Evolutionary conservation across 1,284 basidiomycete genomes (phyloP), one percentile per base, ranked within the genome.

Genomic region (Sporisorium scitamineum): DNA sequence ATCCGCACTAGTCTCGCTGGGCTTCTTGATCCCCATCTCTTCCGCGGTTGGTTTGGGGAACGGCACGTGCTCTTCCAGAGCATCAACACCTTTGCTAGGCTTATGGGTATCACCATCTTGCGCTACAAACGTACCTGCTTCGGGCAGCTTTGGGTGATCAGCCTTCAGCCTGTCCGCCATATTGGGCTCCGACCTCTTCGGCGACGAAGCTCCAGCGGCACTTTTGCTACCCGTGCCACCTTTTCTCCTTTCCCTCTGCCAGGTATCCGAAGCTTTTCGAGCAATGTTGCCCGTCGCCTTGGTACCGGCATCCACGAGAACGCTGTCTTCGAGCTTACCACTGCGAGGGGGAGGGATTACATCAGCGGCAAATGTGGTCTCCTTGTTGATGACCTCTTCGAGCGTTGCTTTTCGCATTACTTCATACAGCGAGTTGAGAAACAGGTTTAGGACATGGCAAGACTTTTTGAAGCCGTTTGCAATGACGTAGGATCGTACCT

Each of bases 11-110:
- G 34, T 9, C 34, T 52, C 44, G 32, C 13, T 24, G 10, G 50
- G 65, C 48, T 67, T 61, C 27, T 61, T 61, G 48, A 67, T 56
- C 11, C 63, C 64, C 64, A 67, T 45, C 54, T 67, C 57, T 9
- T 67, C 39, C 9, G 64, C 53, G 0, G 24, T 47, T 6, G 63
- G 63, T 1, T 50, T 66, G 2, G 63, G 63, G 52, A 66, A 66
- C 5, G 63, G 63, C 6, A 66, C 63, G 20, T 60, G 52, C 37
- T 66, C 56, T 18, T 66, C 16, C 27, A 66, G n/a, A 0, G 6
- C n/a, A 10, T 66, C 56, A 1, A 41, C 57, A 1, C 52, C 56
- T 5, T 54, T 41, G 13, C 54, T 50, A 1, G 42, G 27, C 47
- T 52, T 55, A 52, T 66, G 63, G 8, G 26, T 27, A 14, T 55